Evolutionary conservation across 768 basidiomycete species (phyloP).

Genomic region (Pholiota molesta): DNA sequence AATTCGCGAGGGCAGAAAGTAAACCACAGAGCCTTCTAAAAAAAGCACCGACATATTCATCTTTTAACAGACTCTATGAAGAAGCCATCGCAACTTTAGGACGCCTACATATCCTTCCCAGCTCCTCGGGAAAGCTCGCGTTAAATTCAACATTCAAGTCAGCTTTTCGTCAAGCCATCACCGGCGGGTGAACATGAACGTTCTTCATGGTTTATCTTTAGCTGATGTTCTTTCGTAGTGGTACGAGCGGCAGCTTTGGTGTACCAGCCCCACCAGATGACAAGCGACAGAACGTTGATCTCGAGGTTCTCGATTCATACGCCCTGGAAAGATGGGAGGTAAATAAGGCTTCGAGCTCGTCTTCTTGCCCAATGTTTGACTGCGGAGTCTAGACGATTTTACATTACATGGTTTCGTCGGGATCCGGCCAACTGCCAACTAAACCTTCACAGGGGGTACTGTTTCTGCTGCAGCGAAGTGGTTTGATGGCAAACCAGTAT

Average conservation of each 20-base stretch:
- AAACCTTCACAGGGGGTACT: constrained; percentile 85
- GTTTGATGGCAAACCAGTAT: constrained; percentile 82
- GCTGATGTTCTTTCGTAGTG: constrained; percentile 43
- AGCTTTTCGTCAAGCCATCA: constrained; percentile 81
- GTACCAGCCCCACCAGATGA: constrained; percentile 70
- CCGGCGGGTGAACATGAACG: constrained; percentile 68
- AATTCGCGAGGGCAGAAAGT: constrained; percentile 73
- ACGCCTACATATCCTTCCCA: constrained; percentile 70
- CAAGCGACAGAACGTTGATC: constrained; percentile 52
- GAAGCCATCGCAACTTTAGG: constrained; percentile 64
- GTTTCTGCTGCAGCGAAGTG: constrained; percentile 80
- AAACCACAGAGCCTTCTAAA: constrained; percentile 22
- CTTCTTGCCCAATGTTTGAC: constrained; percentile 6
- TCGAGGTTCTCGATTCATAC: constrained; percentile 74
- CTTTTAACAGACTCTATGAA: constrained; percentile 64
- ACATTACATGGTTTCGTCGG: constrained; percentile 97
- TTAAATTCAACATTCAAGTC: constrained; percentile 79
- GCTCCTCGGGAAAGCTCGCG: constrained; percentile 58
- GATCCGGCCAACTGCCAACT: constrained; percentile 71
- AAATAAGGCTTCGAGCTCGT: constrained; percentile 20
- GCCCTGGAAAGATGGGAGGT: constrained; percentile 94
- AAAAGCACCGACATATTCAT: constrained; percentile 15
- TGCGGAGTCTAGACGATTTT: constrained; percentile 73
- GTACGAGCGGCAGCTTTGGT: constrained; percentile 83
- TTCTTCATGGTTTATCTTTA: not conserved